Conservation (phyloP, 2,329 filamentous ascomycete species). For the Exophiala calicioides region DNA sequence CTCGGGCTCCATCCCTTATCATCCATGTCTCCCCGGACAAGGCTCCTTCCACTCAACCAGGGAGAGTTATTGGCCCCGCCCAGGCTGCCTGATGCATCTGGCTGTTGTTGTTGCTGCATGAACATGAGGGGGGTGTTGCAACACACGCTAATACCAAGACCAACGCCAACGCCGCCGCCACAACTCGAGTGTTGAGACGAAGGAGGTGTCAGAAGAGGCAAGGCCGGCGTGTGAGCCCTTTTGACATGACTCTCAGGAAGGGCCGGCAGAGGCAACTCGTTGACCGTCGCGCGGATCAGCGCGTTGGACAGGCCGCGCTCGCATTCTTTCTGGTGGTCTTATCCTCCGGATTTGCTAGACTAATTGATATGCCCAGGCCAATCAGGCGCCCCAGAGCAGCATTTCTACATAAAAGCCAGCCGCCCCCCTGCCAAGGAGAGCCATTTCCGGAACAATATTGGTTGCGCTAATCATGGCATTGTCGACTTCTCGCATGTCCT, state of each 20-base stretch:
- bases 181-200: no score
- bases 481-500: slow-evolving; percentile 18
- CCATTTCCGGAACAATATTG: slow-evolving; percentile 7
- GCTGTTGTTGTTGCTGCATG: slow-evolving; percentile 17
- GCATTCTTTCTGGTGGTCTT: no score
- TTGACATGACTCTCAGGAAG: no score
- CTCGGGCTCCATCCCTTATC: slow-evolving; percentile 3
- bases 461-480: slow-evolving; percentile 15
- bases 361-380: slow-evolving; percentile 14
- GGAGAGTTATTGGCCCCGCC: slow-evolving; percentile 8
- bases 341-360: slow-evolving; percentile 6
- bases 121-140: slow-evolving; percentile 21
- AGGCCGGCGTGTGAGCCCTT: no score
- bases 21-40: slow-evolving; percentile 11
- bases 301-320: no score
- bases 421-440: slow-evolving; percentile 19
- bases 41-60: not conserved
- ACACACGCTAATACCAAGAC: no score
- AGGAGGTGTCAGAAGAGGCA: no score
- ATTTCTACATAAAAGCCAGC: slow-evolving; percentile 9
- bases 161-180: no score
- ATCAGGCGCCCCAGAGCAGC: slow-evolving; percentile 6
- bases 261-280: no score
- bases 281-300: no score
- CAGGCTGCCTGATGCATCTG: not conserved